A percentile compares a stretch with the other conserved stretches of the same genome.
Conservation (phyloP, 495 filamentous ascomycete species). For the Hyaloscypha hepaticicola region DNA sequence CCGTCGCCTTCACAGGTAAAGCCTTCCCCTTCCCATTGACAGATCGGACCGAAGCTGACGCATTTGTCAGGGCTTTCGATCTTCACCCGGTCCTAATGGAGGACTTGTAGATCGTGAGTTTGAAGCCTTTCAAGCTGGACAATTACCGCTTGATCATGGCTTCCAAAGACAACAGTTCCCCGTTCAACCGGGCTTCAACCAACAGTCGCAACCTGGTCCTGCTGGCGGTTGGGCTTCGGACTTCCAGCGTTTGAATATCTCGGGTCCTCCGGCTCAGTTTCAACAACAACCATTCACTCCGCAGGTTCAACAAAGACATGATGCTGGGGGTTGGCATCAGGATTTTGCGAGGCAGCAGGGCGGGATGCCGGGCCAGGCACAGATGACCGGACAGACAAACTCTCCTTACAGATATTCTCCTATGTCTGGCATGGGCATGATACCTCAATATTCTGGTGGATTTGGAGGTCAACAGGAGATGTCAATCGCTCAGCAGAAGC, state of each 20-base stretch:
- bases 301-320: slow-evolving; percentile 25
- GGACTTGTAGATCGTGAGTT: slow-evolving; percentile 66
- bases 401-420: slow-evolving; percentile 7
- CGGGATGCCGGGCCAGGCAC: slow-evolving; percentile 24
- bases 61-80: slow-evolving; percentile 58
- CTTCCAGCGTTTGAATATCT: slow-evolving; percentile 36
- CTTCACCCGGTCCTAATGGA: slow-evolving; percentile 49
- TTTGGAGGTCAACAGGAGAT: slow-evolving; percentile 13
- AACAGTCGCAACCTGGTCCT: slow-evolving; percentile 13
- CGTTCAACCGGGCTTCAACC: slow-evolving; percentile 12
- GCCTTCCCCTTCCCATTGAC: background rate
- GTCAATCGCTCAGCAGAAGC: slow-evolving; percentile 14
- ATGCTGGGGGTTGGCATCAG: slow-evolving; percentile 50
- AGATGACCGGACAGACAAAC: slow-evolving; percentile 1
- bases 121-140: slow-evolving; percentile 65
- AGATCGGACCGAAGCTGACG: slow-evolving; percentile 11
- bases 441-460: slow-evolving; percentile 13
- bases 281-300: slow-evolving; percentile 10
- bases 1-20: slow-evolving; percentile 57
- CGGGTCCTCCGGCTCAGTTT: slow-evolving; percentile 25
- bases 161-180: slow-evolving; percentile 20
- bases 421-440: slow-evolving; percentile 20
- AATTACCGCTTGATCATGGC: slow-evolving; percentile 32
- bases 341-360: slow-evolving; percentile 52
- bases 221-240: slow-evolving; percentile 33